Evolutionary conservation across 2,329 filamentous ascomycete species (phyloP), one percentile per base, ranked within the genome.

Genomic region (Emydomyces testavorans): DNA sequence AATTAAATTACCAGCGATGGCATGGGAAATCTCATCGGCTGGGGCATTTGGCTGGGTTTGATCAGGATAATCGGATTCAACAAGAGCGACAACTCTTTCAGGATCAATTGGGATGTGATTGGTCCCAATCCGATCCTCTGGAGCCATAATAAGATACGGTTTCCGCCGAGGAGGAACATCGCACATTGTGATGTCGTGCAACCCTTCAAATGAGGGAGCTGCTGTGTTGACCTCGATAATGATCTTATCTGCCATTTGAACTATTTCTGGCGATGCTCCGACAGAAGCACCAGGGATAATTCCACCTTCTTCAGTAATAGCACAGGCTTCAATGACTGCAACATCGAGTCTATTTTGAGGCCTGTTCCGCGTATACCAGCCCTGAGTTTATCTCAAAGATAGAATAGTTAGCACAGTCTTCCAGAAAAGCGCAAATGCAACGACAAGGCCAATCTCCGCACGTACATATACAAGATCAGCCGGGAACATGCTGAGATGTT

Each of bases 191-290:
- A 94, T 93, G 60, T 94, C 88, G 72, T 94, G 87, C 15, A 94
- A 76, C 45, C 86, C 88, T 64, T 92, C 83, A 60, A 94, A 89
- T 36, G 79, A 86, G 4, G 87, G 87, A 43, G 85, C 78, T 1
- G 86, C 73, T 0, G 88, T 94, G 72, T 94, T 94, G 68, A 94
- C 83, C 70, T 94, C 87, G 60, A 94, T 85, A 60, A 94, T 87
- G 67, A 94, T 75, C 72, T 94, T 94, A 64, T 94, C 85, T 44
- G 87, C 85, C 78, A 93, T 86, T 68, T 94, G 86, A 41, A 94
- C 75, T 46, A 94, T 74, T 65, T 94, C 87, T 3, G 87, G 87
- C 2, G 82, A 84, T 10, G 87, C 87, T 47, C 87, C 87, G 21
- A 94, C 85, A 7, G 82, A 87, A 28, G 87, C 86, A 56, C 88